Evolutionary conservation across 1,284 basidiomycete species (phyloP).

Genomic region (Entoloma clypeatum): DNA sequence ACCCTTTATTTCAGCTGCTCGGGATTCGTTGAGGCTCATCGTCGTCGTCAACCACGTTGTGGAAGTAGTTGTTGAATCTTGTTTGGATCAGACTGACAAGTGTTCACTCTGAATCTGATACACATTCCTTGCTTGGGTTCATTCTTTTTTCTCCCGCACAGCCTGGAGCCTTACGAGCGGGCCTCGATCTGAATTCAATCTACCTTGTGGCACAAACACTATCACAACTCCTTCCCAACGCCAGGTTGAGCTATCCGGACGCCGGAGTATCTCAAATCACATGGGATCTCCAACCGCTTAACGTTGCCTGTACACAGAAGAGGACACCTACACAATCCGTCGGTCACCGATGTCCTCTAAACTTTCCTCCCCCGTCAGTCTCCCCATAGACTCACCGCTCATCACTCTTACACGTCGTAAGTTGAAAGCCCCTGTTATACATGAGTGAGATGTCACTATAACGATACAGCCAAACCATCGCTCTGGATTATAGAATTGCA

Average conservation of each 20-base stretch:
- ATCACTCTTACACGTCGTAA: conserved; percentile 64
- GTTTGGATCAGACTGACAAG: conserved; percentile 10
- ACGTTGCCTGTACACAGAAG: no score
- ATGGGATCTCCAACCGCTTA: no score
- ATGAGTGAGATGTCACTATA: background rate
- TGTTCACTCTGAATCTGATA: no score
- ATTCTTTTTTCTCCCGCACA: no score
- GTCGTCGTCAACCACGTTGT: conserved; percentile 8
- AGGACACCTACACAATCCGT: no score
- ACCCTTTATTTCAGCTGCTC: conserved; percentile 50
- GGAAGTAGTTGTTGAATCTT: conserved; percentile 15
- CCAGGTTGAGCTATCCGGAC: no score
- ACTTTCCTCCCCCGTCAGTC: conserved; percentile 46
- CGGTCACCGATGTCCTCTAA: conserved; percentile 38
- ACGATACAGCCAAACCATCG: conserved; percentile 49
- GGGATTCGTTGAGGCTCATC: conserved; percentile 40
- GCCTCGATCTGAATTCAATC: no score
- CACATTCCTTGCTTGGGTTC: no score
- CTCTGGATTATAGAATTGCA: conserved; percentile 78
- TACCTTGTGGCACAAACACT: no score
- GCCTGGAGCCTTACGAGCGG: no score
- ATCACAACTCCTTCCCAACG: no score
- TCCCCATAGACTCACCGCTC: conserved; percentile 45
- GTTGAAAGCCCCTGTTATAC: conserved; percentile 22
- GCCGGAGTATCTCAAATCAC: no score